phyloP scores from a whole-genome alignment of 163 green algal genomes.

The Scenedesmus sp. region DNA sequence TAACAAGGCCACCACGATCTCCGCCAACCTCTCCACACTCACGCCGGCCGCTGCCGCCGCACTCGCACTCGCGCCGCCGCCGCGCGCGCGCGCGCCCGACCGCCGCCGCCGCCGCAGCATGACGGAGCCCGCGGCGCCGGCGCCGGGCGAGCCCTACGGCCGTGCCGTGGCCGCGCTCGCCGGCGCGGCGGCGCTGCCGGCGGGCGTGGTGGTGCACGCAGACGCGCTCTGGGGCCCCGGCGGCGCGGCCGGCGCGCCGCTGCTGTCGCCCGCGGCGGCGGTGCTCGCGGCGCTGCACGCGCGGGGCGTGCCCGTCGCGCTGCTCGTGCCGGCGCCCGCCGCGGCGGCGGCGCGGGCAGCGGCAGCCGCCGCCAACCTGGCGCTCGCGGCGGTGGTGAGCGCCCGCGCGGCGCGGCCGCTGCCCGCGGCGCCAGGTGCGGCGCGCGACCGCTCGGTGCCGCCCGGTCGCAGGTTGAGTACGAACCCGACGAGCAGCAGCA shows the following conservation, averaged over 20 bases:
- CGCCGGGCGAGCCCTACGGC: constrained; percentile 10
- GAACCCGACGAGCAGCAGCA: neutral
- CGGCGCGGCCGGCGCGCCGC: constrained; percentile 4
- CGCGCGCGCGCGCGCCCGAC: too few species aligned
- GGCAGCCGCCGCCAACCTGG: too few species aligned
- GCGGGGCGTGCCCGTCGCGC: neutral
- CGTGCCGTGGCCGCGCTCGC: constrained; percentile 10
- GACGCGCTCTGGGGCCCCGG: constrained; percentile 17
- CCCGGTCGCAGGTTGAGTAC: neutral
- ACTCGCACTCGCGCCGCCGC: too few species aligned
- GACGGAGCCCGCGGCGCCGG: constrained; percentile 12
- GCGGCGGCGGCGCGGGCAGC: too few species aligned
- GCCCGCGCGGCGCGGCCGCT: neutral
- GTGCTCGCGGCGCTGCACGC: constrained; percentile 19
- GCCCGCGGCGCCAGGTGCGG: neutral
- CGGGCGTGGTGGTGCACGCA: constrained; percentile 16
- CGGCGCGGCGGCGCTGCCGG: neutral
- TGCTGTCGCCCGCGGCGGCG: constrained; percentile 20
- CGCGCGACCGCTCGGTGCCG: too few species aligned
- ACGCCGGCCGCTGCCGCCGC: too few species aligned
- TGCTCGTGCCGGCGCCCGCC: too few species aligned
- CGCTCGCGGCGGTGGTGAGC: neutral
- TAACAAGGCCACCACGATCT: too few species aligned
- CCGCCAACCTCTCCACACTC: too few species aligned
- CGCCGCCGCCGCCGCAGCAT: too few species aligned